These are phyloP conservation scores for Paecilomyces fulvus DNA, from an alignment of 2,329 filamentous ascomycete species.

Conservation along the genomic window DNA sequence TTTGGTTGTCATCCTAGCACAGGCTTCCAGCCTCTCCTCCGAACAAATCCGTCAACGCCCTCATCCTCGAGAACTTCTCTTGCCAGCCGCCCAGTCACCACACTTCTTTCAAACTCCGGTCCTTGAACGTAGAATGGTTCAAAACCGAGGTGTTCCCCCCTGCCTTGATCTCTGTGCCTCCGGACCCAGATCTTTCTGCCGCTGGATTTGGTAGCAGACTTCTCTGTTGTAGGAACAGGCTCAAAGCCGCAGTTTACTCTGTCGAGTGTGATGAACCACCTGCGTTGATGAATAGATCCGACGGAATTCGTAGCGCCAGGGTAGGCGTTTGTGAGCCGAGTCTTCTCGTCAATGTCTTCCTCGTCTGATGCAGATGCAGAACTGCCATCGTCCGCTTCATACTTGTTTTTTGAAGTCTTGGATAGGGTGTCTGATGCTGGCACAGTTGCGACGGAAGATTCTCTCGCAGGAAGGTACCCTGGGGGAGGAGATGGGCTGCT, in stretches of 20 bases:
- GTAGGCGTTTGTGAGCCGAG: slow-evolving; percentile 57
- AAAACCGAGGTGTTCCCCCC: slow-evolving; percentile 29
- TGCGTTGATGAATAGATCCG: slow-evolving; percentile 57
- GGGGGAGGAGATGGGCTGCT: slow-evolving; percentile 9
- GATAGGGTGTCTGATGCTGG: slow-evolving; percentile 10
- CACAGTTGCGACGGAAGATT: slow-evolving; percentile 7
- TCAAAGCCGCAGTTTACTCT: slow-evolving; percentile 50
- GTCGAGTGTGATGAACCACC: slow-evolving; percentile 60
- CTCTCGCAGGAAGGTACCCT: neutral
- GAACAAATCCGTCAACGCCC: slow-evolving; percentile 48
- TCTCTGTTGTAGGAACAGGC: neutral
- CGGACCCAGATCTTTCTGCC: slow-evolving; percentile 21
- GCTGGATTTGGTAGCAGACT: slow-evolving; percentile 1
- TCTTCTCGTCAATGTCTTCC: slow-evolving; percentile 45
- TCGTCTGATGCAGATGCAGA: slow-evolving; percentile 8
- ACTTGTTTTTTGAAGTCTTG: slow-evolving; percentile 3
- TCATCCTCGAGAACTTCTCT: slow-evolving; percentile 55
- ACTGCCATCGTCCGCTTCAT: slow-evolving; percentile 7
- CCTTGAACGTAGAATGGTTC: slow-evolving; percentile 55
- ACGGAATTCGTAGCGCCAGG: slow-evolving; percentile 57
- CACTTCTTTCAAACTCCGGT: slow-evolving; percentile 53
- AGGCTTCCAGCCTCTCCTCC: slow-evolving; percentile 52
- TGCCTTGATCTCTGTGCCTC: slow-evolving; percentile 2
- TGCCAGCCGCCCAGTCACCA: slow-evolving; percentile 55
- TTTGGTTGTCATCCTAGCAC: slow-evolving; percentile 13